These are phyloP conservation scores for Flaveria bidentis DNA, from an alignment of 129 eudicot genomes.

Conservation along the genomic window DNA sequence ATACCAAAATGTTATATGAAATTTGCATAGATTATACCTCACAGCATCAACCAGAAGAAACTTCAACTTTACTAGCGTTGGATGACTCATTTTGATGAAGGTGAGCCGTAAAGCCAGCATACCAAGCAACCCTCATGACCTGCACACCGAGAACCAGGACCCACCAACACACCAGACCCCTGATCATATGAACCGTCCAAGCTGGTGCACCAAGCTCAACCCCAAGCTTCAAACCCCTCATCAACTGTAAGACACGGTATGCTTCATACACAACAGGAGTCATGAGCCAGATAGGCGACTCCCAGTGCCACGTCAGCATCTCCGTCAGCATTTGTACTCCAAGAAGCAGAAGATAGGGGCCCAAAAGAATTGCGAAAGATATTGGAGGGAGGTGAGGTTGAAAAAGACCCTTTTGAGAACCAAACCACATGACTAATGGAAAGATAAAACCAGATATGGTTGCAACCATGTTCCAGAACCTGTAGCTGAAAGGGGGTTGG, in stretches of 20 bases:
- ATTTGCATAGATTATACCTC: neutral
- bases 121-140: conserved; percentile 99
- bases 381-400: conserved; percentile 67
- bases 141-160: conserved; percentile 90
- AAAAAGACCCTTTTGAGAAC: conserved; percentile 65
- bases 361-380: conserved; percentile 68
- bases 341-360: conserved; percentile 88
- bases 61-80: conserved; percentile 5
- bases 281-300: conserved; percentile 92
- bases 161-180: conserved; percentile 98
- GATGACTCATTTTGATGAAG: conserved; percentile 40
- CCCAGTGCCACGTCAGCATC: conserved; percentile 97
- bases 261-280: conserved; percentile 84
- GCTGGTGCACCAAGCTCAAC: conserved; percentile 72
- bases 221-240: conserved; percentile 96
- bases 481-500: conserved; percentile 61
- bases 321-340: conserved; percentile 86
- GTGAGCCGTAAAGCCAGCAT: conserved; percentile 76
- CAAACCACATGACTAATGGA: conserved; percentile 53
- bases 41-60: conserved; percentile 29
- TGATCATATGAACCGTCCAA: conserved; percentile 76
- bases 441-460: conserved; percentile 56
- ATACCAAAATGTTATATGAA: conserved; percentile 18
- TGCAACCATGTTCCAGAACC: conserved; percentile 81
- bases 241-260: conserved; percentile 83